Evolutionary conservation across 108 stramenopile species (phyloP).

Genomic region (Pinguiococcus pyrenoidosus): DNA sequence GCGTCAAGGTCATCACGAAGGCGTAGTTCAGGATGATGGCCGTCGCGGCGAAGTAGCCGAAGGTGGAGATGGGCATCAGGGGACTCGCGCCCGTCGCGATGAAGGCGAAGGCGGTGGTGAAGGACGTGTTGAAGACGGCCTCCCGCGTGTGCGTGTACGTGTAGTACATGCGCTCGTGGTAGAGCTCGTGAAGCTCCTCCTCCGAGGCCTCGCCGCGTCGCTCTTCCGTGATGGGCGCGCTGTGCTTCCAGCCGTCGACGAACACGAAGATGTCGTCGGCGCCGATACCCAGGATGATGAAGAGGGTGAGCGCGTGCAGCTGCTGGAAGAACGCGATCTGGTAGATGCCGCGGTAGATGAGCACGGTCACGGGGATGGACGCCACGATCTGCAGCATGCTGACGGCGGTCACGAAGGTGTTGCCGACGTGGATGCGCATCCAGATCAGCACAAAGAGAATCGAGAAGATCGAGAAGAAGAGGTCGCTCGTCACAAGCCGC

Average conservation of each 20-base stretch:
- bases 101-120: conserved; percentile 14
- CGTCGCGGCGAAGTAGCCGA: conserved; percentile 21
- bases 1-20: conserved; percentile 10
- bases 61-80: conserved; percentile 20
- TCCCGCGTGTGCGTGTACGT: conserved; percentile 1
- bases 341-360: conserved; percentile 15
- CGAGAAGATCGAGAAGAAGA: not conserved
- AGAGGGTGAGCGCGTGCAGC: conserved; percentile 15
- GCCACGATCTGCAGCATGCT: conserved; percentile 13
- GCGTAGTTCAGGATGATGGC: conserved; percentile 20
- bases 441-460: not conserved
- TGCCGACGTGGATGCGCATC: conserved; percentile 1
- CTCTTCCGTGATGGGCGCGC: too few species aligned
- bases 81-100: conserved; percentile 11
- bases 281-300: conserved; percentile 25
- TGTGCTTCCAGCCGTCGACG: conserved; percentile 13
- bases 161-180: not conserved
- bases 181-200: not conserved
- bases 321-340: conserved; percentile 9
- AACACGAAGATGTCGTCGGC: conserved; percentile 24
- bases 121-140: conserved; percentile 8
- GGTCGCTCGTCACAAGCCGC: not conserved
- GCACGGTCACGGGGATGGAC: conserved; percentile 5
- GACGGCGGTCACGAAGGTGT: not conserved
- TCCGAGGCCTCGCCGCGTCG: not conserved